Percentiles rank a stretch among this genome's conserved stretches.
These are phyloP conservation scores for Cladosporium phlei DNA, from an alignment of 2,329 filamentous ascomycete species.

Conservation along the genomic window DNA sequence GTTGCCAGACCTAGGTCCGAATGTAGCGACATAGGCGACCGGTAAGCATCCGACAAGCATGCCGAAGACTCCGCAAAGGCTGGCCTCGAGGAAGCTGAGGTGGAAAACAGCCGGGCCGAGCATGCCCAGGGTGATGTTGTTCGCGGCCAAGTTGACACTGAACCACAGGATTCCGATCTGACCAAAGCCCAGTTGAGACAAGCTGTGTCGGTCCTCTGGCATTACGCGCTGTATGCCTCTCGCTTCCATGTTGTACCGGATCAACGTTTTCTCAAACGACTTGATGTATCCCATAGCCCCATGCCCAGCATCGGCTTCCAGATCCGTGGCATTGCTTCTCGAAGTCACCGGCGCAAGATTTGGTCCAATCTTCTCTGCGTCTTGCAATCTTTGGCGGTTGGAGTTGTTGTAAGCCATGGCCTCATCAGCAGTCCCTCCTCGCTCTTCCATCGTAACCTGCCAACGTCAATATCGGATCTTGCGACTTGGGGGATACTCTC, in stretches of 20 bases:
- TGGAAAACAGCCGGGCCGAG: constrained; percentile 56
- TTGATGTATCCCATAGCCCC: constrained; percentile 13
- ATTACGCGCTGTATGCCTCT: constrained; percentile 58
- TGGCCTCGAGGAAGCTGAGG: constrained; percentile 54
- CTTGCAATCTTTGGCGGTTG: constrained; percentile 1
- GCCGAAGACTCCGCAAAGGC: constrained; percentile 55
- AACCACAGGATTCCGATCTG: constrained; percentile 58
- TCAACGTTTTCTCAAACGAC: constrained; percentile 38
- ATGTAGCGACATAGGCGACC: constrained; percentile 58
- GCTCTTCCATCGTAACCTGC: constrained; percentile 29
- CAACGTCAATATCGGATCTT: constrained; percentile 29
- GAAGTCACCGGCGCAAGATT: constrained; percentile 6
- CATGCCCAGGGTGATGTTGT: constrained; percentile 62
- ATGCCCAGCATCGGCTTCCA: neutral
- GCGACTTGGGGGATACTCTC: neutral
- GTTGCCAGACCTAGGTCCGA: constrained; percentile 58
- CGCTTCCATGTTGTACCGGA: constrained; percentile 53
- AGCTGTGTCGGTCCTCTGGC: constrained; percentile 49
- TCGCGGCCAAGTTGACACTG: constrained; percentile 58
- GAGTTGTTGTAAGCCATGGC: neutral
- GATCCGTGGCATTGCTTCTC: constrained; percentile 1
- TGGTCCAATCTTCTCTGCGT: constrained; percentile 3
- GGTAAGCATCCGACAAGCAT: constrained; percentile 51
- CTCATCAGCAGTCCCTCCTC: constrained; percentile 4
- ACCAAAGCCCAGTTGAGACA: constrained; percentile 49